phyloP scores from a whole-genome alignment of 2,329 filamentous ascomycete genomes.

The Ilyonectria destructans region DNA sequence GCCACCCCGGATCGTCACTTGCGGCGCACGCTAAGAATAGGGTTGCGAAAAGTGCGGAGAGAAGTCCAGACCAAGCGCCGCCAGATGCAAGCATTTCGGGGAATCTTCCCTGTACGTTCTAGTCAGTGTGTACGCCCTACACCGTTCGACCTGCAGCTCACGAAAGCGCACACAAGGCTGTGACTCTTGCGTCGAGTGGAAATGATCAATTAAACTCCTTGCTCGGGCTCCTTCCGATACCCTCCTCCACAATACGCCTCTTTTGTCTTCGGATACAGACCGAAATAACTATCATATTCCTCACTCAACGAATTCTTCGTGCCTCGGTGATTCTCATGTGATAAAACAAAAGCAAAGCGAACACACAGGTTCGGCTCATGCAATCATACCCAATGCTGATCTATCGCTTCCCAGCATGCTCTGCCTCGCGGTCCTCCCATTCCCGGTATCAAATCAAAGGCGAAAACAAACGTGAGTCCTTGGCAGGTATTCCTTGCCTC shows the following conservation, averaged over 20 bases:
- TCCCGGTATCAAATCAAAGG: neutral
- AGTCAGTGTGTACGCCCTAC: slow-evolving; percentile 13
- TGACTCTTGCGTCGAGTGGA: neutral
- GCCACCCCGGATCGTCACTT: slow-evolving; percentile 22
- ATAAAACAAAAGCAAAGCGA: neutral
- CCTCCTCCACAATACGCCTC: slow-evolving; percentile 11
- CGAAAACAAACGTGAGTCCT: slow-evolving; percentile 23
- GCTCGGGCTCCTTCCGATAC: slow-evolving; percentile 19
- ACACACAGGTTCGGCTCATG: neutral
- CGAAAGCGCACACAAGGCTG: neutral
- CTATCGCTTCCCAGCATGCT: slow-evolving; percentile 14
- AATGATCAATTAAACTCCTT: slow-evolving; percentile 25
- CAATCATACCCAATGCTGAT: slow-evolving; percentile 10
- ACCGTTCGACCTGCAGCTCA: no score
- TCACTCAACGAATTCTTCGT: slow-evolving; percentile 13
- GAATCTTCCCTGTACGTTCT: slow-evolving; percentile 22
- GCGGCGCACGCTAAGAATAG: slow-evolving; percentile 14
- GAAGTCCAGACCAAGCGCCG: slow-evolving; percentile 2
- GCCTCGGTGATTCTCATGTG: slow-evolving; percentile 41
- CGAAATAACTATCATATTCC: slow-evolving; percentile 34
- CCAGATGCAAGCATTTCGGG: slow-evolving; percentile 23
- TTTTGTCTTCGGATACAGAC: slow-evolving; percentile 40
- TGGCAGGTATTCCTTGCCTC: slow-evolving; percentile 13
- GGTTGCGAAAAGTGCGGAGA: neutral
- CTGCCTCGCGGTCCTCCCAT: slow-evolving; percentile 1